These are phyloP conservation scores for Emergomyces orientalis DNA, from an alignment of 2,329 filamentous ascomycete species.

Conservation along the genomic window DNA sequence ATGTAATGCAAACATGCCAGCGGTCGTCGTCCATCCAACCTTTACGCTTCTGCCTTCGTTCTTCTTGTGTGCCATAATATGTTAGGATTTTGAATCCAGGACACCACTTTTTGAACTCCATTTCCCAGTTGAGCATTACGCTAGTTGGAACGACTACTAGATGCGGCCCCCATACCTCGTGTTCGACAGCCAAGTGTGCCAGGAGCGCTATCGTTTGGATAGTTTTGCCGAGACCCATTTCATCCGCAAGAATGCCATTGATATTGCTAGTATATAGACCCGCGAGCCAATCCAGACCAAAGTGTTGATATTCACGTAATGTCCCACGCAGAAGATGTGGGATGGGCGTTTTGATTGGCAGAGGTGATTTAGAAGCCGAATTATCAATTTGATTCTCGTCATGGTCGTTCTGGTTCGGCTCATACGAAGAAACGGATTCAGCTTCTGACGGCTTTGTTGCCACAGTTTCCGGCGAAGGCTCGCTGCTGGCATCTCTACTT, in stretches of 20 bases:
- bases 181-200: constrained; percentile 81
- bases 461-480: constrained; percentile 36
- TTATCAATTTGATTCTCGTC: constrained; percentile 20
- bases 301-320: constrained; percentile 90
- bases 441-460: constrained; percentile 38
- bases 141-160: constrained; percentile 93
- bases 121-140: constrained; percentile 99
- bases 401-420: constrained; percentile 23
- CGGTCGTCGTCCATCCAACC: constrained; percentile 90
- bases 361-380: constrained; percentile 32
- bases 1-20: constrained; percentile 97
- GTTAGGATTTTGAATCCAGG: constrained; percentile 96
- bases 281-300: constrained; percentile 93
- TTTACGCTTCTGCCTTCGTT: constrained; percentile 79
- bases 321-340: constrained; percentile 79
- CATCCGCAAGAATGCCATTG: constrained; percentile 92
- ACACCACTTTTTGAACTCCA: constrained; percentile 98
- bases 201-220: constrained; percentile 94
- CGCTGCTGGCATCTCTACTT: constrained; percentile 30
- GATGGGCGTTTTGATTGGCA: constrained; percentile 55
- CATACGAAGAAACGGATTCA: constrained; percentile 37
- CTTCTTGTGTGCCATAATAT: constrained; percentile 90
- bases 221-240: constrained; percentile 97
- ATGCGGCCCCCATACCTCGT: constrained; percentile 92
- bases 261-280: constrained; percentile 85